These are phyloP conservation scores for Aspergillus sergii DNA, from an alignment of 2,329 filamentous ascomycete genomes.

Conservation along the genomic window DNA sequence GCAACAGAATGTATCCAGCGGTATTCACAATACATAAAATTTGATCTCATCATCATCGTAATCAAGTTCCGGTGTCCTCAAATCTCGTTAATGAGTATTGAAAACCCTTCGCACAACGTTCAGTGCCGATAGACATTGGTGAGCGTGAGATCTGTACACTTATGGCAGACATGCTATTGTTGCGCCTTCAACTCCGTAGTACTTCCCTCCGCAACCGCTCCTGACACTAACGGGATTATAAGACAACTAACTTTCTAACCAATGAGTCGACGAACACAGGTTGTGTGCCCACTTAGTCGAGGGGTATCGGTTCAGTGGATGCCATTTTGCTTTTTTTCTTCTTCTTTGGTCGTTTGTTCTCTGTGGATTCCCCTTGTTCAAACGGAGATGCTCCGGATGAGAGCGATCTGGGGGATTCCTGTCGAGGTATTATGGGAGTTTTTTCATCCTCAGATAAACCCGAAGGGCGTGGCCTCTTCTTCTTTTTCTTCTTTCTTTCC, in stretches of 20 bases:
- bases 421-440: neutral
- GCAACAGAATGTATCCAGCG: neutral
- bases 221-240: neutral
- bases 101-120: neutral
- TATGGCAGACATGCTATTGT: neutral
- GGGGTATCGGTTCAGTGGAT: constrained; percentile 3
- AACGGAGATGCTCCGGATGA: constrained; percentile 1
- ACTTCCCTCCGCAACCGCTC: neutral
- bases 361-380: neutral
- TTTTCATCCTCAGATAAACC: constrained; percentile 10
- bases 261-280: neutral
- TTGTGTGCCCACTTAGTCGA: constrained; percentile 7
- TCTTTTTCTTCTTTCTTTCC: constrained; percentile 13
- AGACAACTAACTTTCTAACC: neutral
- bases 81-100: neutral
- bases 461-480: constrained; percentile 14
- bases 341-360: constrained; percentile 19
- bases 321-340: constrained; percentile 18
- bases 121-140: neutral
- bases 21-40: neutral
- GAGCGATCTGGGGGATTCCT: constrained; percentile 10
- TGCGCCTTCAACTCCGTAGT: neutral
- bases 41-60: neutral
- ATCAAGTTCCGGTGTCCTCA: neutral
- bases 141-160: neutral